Conservation (phyloP, 208 protist species). For the Tritrichomonas musculus region DNA sequence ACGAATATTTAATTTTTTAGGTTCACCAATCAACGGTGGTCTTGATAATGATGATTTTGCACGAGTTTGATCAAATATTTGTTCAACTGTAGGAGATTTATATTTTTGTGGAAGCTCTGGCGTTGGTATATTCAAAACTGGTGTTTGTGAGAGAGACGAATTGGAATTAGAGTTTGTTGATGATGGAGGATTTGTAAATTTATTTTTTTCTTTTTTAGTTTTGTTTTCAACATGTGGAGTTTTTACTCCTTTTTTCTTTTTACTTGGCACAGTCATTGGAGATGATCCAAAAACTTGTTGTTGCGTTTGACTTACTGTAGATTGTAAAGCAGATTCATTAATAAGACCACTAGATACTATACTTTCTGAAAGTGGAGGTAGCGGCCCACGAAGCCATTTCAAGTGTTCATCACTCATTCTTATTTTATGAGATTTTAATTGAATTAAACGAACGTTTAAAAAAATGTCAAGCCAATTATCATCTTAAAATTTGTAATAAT, state of each 20-base stretch:
- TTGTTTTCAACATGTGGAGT: background rate
- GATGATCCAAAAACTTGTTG: background rate
- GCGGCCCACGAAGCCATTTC: background rate
- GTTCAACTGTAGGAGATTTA: background rate
- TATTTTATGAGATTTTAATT: no score
- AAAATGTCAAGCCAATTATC: no score
- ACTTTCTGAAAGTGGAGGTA: background rate
- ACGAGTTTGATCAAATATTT: background rate
- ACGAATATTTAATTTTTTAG: background rate
- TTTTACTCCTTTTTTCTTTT: background rate
- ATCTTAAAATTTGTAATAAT: no score
- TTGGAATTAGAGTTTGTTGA: no score
- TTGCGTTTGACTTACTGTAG: background rate
- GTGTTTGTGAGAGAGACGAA: no score
- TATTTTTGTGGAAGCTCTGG: background rate
- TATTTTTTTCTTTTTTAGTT: background rate
- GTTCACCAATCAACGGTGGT: background rate
- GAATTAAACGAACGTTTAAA: no score
- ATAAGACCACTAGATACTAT: background rate
- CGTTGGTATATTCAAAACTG: background rate
- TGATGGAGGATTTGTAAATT: background rate
- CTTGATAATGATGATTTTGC: background rate
- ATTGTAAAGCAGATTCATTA: background rate
- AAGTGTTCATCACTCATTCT: conserved; percentile 6
- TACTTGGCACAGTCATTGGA: no score